These are phyloP conservation scores for Colletotrichum sidae DNA, from an alignment of 2,329 filamentous ascomycete species.

Conservation along the genomic window DNA sequence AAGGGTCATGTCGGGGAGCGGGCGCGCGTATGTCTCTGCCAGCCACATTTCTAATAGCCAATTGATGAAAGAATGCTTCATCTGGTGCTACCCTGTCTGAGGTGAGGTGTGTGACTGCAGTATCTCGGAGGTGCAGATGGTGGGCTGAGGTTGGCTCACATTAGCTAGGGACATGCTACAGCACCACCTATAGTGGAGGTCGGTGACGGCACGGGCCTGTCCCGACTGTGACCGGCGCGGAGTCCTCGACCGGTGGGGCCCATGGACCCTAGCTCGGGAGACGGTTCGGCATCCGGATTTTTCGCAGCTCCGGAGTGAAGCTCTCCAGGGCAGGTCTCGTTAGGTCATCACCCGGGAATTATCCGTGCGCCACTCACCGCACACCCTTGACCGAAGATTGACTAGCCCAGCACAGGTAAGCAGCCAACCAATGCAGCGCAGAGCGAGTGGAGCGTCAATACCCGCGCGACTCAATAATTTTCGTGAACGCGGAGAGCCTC, in stretches of 20 bases:
- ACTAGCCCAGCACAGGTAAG: constrained; percentile 16
- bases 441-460: constrained; percentile 32
- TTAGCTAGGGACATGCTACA: constrained; percentile 15
- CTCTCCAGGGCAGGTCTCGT: too few species aligned
- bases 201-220: constrained; percentile 30
- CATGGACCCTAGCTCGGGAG: too few species aligned
- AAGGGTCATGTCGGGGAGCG: too few species aligned
- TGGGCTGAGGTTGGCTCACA: constrained; percentile 6
- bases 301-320: too few species aligned
- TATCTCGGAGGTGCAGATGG: constrained; percentile 4
- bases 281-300: too few species aligned
- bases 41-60: neutral
- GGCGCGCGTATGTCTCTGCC: neutral
- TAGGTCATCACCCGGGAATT: too few species aligned
- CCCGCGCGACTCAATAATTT: constrained; percentile 36
- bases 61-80: neutral
- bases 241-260: too few species aligned
- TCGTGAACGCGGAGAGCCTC: constrained; percentile 19
- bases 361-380: too few species aligned
- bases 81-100: neutral
- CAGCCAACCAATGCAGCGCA: neutral
- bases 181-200: constrained; percentile 5
- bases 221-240: constrained; percentile 16
- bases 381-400: too few species aligned
- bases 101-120: neutral